Evolutionary conservation across 2,329 filamentous ascomycete species (phyloP), one percentile per base, ranked within the genome.

Genomic region (Chalaropsis ovoidea): DNA sequence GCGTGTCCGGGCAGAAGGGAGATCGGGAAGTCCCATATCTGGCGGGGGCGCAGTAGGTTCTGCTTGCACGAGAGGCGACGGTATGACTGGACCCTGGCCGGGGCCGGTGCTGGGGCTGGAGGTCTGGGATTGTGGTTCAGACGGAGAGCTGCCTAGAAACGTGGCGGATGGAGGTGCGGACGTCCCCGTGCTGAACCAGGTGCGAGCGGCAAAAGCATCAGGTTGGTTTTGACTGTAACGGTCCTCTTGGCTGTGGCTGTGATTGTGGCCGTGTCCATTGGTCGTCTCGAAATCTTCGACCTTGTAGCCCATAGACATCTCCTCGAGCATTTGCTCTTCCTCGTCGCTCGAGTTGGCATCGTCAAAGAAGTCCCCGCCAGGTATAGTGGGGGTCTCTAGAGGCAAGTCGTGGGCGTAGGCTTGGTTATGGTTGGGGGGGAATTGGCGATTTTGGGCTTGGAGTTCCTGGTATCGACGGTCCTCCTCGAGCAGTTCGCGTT

Each of bases 241-340:
- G 24, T 60, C 35, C 41, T 65, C 45, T n/a, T 56, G 61, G 27
- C 27, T 60, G 13, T 56, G 45, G 39, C 17, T 19, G 22, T 52
- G 54, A 27, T 19, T 19, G 54, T 43, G n/a, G 35, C 17, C 49
- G 39, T 54, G 19, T 27, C 43, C 42, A 43, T 42, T 61, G 49
- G 3, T 92, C n/a, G 54, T 88, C 67, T 89, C 82, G 72, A 95
- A 95, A 66, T 92, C 88, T 65, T 93, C 89, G 71, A 94, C 85
- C 65, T 86, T 83, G 74, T 91, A 93, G 64, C 88, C 90, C 69
- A 83, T 85, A 0, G 89, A 91, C 82, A 97, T 90, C 73, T 96
- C 90, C 68, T 96, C 93, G 61, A 96, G 75, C 64, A 91, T 81
- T 42, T 86, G 81, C 72, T 92, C 88, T 72, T 92, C 89, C 65